These are phyloP conservation scores for Magnolia sinica DNA, from an alignment of 164 flowering plant species.

Conservation along the genomic window DNA sequence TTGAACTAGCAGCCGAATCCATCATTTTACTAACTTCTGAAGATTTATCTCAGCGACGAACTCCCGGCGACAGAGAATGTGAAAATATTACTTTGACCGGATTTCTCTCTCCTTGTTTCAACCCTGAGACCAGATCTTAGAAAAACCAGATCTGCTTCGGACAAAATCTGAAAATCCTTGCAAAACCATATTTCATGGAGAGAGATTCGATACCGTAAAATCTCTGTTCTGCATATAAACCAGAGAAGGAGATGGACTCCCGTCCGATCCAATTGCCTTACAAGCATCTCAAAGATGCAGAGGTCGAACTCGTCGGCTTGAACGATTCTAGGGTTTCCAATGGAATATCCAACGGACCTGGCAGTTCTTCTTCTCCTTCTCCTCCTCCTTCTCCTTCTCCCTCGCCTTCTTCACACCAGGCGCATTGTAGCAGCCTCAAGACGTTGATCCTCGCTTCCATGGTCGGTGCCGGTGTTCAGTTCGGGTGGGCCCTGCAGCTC, in stretches of 20 bases:
- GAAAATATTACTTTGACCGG: not conserved
- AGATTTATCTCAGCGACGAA: no score
- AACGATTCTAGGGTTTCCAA: slow-evolving; percentile 36
- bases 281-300: slow-evolving; percentile 55
- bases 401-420: not conserved
- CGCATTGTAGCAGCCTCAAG: slow-evolving; percentile 27
- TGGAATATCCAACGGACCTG: slow-evolving; percentile 14
- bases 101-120: not conserved
- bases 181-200: not conserved
- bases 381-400: slow-evolving; percentile 2
- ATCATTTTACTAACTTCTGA: no score
- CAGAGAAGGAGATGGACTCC: slow-evolving; percentile 29
- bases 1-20: no score
- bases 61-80: not conserved
- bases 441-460: slow-evolving; percentile 76
- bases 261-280: slow-evolving; percentile 68
- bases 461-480: slow-evolving; percentile 94
- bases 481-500: slow-evolving; percentile 97
- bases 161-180: not conserved
- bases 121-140: not conserved
- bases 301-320: slow-evolving; percentile 52
- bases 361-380: slow-evolving; percentile 13
- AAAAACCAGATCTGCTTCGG: not conserved
- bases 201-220: not conserved
- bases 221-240: not conserved